Percentiles rank a stretch among this genome's conserved stretches.
Evolutionary conservation across 192 early-diverging fungal species (phyloP).

Genomic region (Podila horticola): DNA sequence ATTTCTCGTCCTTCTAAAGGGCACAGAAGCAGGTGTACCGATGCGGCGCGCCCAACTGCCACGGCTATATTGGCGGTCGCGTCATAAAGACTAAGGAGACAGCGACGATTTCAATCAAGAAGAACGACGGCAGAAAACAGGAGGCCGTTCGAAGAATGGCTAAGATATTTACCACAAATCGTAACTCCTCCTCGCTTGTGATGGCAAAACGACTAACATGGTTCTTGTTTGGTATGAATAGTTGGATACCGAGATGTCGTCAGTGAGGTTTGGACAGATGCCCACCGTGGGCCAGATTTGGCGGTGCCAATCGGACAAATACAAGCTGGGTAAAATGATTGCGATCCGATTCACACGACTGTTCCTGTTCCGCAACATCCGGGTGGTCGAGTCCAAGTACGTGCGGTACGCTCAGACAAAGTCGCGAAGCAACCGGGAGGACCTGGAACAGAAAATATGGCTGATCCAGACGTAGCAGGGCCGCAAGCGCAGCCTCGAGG

Average conservation of each 20-base stretch:
- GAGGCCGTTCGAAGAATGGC: too few relatives aligned
- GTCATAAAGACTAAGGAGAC: not conserved
- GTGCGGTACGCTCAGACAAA: conserved; percentile 1
- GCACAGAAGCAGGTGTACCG: conserved; percentile 72
- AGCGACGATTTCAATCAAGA: too few relatives aligned
- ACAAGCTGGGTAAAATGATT: not conserved
- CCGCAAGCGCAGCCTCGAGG: not conserved
- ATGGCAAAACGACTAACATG: too few relatives aligned
- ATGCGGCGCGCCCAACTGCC: conserved; percentile 74
- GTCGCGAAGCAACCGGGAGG: not conserved
- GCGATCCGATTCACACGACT: not conserved
- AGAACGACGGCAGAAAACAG: too few relatives aligned
- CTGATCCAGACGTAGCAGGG: not conserved
- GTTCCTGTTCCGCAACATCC: conserved; percentile 3
- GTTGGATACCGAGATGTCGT: too few relatives aligned
- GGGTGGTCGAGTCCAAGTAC: not conserved
- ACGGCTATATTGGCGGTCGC: conserved; percentile 69
- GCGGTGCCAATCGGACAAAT: conserved; percentile 2
- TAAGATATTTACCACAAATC: too few relatives aligned
- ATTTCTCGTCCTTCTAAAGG: conserved; percentile 73
- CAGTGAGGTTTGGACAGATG: not conserved
- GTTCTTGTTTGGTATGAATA: too few relatives aligned
- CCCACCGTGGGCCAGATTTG: not conserved
- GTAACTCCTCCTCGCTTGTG: too few relatives aligned
- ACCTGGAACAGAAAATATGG: not conserved